Conservation (phyloP, 164 flowering plant genomes). For the Vitis rotundifolia region DNA sequence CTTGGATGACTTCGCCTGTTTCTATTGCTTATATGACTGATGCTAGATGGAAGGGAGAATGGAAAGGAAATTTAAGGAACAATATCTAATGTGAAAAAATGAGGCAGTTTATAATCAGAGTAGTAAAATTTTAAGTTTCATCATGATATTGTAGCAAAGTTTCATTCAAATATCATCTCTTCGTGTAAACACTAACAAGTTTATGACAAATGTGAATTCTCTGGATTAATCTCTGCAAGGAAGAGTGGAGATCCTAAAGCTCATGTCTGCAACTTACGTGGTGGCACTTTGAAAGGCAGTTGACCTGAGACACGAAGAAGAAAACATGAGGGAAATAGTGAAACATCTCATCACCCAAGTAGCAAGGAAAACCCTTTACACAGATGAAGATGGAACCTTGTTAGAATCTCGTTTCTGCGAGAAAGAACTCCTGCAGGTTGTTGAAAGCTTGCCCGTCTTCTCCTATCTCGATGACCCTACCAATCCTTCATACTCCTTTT, state of each 20-base stretch:
- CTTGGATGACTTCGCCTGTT: too few species aligned
- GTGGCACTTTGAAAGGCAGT: constrained; percentile 59
- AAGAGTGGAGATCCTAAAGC: constrained; percentile 54
- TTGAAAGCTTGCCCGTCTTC: constrained; percentile 43
- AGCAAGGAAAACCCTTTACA: constrained; percentile 40
- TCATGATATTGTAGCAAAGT: too few species aligned
- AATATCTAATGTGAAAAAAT: too few species aligned
- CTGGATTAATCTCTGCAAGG: constrained; percentile 48
- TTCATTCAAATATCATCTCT: too few species aligned
- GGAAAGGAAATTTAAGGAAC: too few species aligned
- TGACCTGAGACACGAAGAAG: constrained; percentile 54
- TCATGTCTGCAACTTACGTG: constrained; percentile 50
- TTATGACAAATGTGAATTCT: constrained; percentile 31
- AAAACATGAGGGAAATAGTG: constrained; percentile 44
- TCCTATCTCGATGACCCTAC: constrained; percentile 51
- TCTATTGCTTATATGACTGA: too few species aligned
- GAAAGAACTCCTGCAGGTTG: constrained; percentile 42
- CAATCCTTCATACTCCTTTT: constrained; percentile 37
- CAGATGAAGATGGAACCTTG: constrained; percentile 28
- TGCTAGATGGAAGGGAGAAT: too few species aligned
- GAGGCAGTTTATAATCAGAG: too few species aligned
- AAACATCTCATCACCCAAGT: constrained; percentile 36
- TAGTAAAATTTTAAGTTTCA: too few species aligned
- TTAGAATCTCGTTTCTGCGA: constrained; percentile 52
- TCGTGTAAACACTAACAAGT: too few species aligned